phyloP scores from a whole-genome alignment of 148 eudicot species.

The Amaranthus palmeri region DNA sequence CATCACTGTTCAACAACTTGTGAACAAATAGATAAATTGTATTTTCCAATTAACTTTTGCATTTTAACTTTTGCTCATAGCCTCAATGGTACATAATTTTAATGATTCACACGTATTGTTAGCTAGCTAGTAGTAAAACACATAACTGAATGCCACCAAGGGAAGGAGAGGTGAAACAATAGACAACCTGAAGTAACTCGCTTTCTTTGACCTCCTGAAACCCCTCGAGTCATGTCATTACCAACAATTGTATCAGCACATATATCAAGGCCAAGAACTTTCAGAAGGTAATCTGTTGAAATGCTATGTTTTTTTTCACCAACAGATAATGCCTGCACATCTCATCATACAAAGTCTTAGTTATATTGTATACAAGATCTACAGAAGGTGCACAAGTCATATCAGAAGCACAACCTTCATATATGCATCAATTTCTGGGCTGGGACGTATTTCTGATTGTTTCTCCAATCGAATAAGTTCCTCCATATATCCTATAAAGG shows the following conservation, averaged over 20 bases:
- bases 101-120: neutral
- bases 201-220: conserved; percentile 93
- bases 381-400: conserved; percentile 3
- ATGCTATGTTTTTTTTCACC: conserved; percentile 63
- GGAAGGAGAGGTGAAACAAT: neutral
- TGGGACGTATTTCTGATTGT: conserved; percentile 59
- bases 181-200: conserved; percentile 86
- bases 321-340: conserved; percentile 62
- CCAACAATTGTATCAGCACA: conserved; percentile 86
- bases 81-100: neutral
- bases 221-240: conserved; percentile 76
- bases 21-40: neutral
- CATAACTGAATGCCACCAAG: neutral
- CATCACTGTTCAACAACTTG: neutral
- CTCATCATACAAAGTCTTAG: neutral
- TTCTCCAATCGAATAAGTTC: conserved; percentile 60
- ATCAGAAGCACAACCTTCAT: conserved; percentile 60
- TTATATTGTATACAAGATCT: conserved; percentile 3
- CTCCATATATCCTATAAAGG: conserved; percentile 45
- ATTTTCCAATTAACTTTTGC: neutral
- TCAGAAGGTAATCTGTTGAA: conserved; percentile 68
- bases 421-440: conserved; percentile 85
- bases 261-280: conserved; percentile 79
- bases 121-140: neutral
- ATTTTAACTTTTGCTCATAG: neutral